Conservation (phyloP, 345 rosid genomes). For the Rhizophora mangle region DNA sequence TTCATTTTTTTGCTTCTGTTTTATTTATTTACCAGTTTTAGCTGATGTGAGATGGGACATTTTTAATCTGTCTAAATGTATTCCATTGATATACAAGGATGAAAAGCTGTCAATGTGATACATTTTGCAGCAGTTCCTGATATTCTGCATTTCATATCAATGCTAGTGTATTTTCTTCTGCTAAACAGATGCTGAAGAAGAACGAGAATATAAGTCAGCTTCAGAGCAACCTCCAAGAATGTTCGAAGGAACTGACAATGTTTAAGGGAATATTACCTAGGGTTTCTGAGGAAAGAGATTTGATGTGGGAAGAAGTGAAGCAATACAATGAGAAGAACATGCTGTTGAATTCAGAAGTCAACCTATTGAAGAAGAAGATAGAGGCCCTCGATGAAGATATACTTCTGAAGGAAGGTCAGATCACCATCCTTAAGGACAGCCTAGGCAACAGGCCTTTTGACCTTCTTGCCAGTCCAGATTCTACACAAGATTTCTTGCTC, state of each 20-base stretch:
- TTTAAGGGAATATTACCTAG: constrained; percentile 54
- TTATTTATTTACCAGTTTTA: no score
- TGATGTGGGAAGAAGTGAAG: constrained; percentile 80
- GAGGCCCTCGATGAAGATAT: constrained; percentile 74
- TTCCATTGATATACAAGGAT: no score
- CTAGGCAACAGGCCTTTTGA: constrained; percentile 49
- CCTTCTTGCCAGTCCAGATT: constrained; percentile 58
- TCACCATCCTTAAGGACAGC: constrained; percentile 78
- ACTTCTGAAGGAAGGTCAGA: constrained; percentile 85
- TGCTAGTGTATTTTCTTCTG: neutral
- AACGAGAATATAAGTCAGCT: constrained; percentile 56
- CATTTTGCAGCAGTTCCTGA: neutral
- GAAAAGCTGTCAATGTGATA: neutral
- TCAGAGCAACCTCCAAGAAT: constrained; percentile 59
- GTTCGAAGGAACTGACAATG: constrained; percentile 47
- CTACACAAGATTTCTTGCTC: constrained; percentile 31
- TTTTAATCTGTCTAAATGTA: no score
- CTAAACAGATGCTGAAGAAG: constrained; percentile 66
- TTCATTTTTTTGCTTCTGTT: no score
- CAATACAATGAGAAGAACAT: constrained; percentile 78
- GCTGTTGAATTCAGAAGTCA: constrained; percentile 71
- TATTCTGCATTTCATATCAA: neutral
- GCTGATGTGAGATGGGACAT: no score
- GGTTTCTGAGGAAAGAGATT: constrained; percentile 74
- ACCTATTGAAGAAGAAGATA: constrained; percentile 55